Evolutionary conservation across 257 asterid genomes (phyloP).

Genomic region (Fraxinus excelsior): DNA sequence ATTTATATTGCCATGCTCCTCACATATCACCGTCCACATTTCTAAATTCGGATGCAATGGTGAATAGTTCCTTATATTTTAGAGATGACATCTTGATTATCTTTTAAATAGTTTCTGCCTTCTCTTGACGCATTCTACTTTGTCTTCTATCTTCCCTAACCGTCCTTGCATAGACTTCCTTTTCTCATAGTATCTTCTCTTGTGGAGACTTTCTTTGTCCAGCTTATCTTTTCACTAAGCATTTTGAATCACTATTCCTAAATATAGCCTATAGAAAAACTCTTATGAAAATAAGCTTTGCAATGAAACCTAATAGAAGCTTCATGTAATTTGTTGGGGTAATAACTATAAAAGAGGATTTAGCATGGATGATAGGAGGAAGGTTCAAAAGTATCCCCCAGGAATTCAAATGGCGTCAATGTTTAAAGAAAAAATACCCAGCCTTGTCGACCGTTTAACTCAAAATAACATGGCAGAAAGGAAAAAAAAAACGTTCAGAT

Average conservation of each 20-base stretch:
- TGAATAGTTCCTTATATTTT: background rate
- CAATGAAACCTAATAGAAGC: background rate
- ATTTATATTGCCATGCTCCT: background rate
- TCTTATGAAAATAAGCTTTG: background rate
- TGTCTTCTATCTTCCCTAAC: background rate
- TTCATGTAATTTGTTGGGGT: background rate
- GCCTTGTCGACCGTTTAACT: background rate
- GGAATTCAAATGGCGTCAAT: background rate
- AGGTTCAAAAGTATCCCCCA: background rate
- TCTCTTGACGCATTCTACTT: background rate
- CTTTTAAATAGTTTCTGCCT: background rate
- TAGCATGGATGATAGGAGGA: background rate
- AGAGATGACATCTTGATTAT: background rate
- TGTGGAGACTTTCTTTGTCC: background rate
- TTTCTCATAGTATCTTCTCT: background rate
- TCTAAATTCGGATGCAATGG: too few species aligned
- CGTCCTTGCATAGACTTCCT: background rate
- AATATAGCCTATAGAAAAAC: background rate
- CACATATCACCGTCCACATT: background rate
- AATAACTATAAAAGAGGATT: background rate
- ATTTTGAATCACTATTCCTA: background rate
- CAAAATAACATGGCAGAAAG: background rate
- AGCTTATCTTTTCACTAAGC: background rate
- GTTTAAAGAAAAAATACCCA: background rate
- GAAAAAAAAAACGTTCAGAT: background rate